Percentiles rank a stretch among this genome's conserved stretches.
Conservation (phyloP, 805 yeast genomes). For the Torulaspora indica region DNA sequence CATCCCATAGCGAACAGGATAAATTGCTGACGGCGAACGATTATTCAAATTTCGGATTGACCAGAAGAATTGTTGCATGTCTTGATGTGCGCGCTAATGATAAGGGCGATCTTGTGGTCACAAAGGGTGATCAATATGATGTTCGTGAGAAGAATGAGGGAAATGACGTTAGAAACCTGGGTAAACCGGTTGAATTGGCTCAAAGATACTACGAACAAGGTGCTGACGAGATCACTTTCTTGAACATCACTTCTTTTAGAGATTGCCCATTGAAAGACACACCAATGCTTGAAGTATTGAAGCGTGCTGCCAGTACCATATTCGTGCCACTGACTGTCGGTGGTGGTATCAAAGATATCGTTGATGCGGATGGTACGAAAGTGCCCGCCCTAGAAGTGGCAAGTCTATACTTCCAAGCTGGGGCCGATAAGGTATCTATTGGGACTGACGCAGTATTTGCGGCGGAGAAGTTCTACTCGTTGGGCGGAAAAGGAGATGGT, state of each 20-base stretch:
- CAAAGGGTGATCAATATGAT: constrained; percentile 98
- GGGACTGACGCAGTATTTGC: constrained; percentile 96
- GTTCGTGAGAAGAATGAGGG: constrained; percentile 73
- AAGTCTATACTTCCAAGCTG: constrained; percentile 83
- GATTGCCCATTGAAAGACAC: constrained; percentile 88
- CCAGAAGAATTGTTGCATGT: constrained; percentile 92
- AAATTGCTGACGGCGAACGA: constrained; percentile 31
- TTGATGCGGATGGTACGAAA: constrained; percentile 74
- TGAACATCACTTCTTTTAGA: constrained; percentile 93
- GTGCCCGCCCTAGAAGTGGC: constrained; percentile 91
- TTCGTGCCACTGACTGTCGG: constrained; percentile 98
- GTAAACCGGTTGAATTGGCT: constrained; percentile 95
- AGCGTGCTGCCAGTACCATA: constrained; percentile 76
- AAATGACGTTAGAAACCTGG: constrained; percentile 78
- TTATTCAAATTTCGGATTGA: constrained; percentile 56
- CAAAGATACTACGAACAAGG: constrained; percentile 88
- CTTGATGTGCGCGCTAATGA: constrained; percentile 95
- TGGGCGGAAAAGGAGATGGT: constrained; percentile 59
- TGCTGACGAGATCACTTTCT: constrained; percentile 93
- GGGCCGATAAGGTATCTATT: constrained; percentile 96
- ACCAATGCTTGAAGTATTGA: constrained; percentile 91
- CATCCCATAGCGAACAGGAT: constrained; percentile 25
- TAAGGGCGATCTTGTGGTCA: constrained; percentile 90
- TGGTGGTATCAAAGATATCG: constrained; percentile 91
- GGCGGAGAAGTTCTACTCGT: constrained; percentile 72